These are phyloP conservation scores for Paecilomyces formosus DNA, from an alignment of 2,329 filamentous ascomycete species.

Conservation along the genomic window DNA sequence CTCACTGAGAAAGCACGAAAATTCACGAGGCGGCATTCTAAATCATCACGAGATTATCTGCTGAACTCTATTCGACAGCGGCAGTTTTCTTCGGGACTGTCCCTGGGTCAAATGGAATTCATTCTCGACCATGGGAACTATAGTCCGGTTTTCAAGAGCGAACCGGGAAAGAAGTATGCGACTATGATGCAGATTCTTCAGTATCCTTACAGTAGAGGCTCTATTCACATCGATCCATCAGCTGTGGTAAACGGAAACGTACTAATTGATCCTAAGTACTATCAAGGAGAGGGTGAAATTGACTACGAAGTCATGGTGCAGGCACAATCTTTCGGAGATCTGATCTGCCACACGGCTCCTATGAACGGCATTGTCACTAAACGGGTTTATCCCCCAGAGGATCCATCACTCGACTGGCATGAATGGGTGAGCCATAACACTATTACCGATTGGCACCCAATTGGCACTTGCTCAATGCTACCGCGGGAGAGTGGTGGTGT, in stretches of 20 bases:
- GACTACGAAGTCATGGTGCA: neutral
- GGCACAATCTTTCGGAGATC: neutral
- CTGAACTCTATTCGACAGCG: neutral
- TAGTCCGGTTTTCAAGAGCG: constrained; percentile 31
- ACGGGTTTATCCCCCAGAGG: neutral
- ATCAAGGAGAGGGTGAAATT: neutral
- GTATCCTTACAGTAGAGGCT: constrained; percentile 45
- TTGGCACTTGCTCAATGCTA: neutral
- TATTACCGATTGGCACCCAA: neutral
- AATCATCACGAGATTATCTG: neutral
- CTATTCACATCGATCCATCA: constrained; percentile 34
- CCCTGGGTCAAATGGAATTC: constrained; percentile 42
- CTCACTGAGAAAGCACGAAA: neutral
- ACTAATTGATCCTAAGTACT: neutral
- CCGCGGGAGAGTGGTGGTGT: neutral
- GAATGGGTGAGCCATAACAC: neutral
- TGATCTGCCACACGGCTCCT: neutral
- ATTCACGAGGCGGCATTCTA: neutral
- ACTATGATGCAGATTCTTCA: constrained; percentile 46
- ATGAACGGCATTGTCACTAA: neutral
- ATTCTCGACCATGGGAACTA: constrained; percentile 45
- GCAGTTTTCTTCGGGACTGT: neutral
- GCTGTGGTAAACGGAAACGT: neutral
- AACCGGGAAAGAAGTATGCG: constrained; percentile 37
- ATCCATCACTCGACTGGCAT: neutral